Base-by-base conservation (phyloP, 1,284 basidiomycete species). In the Cutaneotrichosporon dermatis region DNA sequence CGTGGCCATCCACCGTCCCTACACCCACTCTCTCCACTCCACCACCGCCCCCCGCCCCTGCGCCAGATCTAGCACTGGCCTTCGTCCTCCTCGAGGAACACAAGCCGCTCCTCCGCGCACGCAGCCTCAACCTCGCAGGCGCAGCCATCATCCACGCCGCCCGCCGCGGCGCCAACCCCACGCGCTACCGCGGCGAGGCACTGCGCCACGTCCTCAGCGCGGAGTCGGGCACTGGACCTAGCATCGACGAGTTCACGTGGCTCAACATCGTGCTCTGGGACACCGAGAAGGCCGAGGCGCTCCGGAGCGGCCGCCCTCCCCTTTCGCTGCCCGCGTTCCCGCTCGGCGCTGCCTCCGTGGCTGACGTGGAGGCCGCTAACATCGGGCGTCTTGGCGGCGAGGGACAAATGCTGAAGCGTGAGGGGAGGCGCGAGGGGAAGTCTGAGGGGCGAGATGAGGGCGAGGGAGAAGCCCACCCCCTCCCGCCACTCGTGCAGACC, bases 231-330 rank as follows among this genome's bases (percentile, higher is more conserved):
- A 11, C 36, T 12, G 43, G 42, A 25, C 41, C 51, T 11, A 44
- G 10, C 11, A n/a, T 6, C 11, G 3, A 10, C n/a, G 55, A 57
- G 16, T 57, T 49, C 49, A 42, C 51, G n/a, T 57, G 55, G 55
- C 13, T 57, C 6, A 39, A 51, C 5, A 15, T 33, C 7, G 10
- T n/a, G 4, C 15, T 51, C 11, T 41, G 50, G 50, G 16, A 4
- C 5, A 41, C 37, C 7, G 50, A 39, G 6, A 10, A 41, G 10
- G 37, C 39, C 10, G 50, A 51, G 39, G 50, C 50, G 11, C 37
- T 5, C 1, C 37, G 50, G 7, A 16, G 15, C 5, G 11, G 11
- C 8, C 10, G 39, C 4, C 35, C 39, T 7, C 35, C 50, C 3
- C n/a, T 41, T 10, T 25, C 16, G 9, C 50, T 39, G 10, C 50